Base-by-base conservation (phyloP, 768 basidiomycete genomes). In the Suillus alpinus region DNA sequence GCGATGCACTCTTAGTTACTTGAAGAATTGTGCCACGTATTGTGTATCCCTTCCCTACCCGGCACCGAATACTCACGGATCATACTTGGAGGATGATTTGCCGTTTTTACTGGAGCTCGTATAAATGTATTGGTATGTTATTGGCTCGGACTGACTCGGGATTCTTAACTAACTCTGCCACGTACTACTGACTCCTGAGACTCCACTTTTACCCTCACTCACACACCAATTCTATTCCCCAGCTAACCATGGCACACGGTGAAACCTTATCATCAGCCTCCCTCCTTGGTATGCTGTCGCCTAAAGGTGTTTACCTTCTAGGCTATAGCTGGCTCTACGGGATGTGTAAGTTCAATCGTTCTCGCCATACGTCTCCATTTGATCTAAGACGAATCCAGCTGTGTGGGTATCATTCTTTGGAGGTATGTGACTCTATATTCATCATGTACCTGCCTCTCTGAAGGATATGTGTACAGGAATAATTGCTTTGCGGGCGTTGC, bases 371-470 rank as follows among this genome's bases (percentile, higher is more conserved):
- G 18, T 50, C 9, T 46, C 20, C 8, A 4, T 9, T 16, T 31
- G 16, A 1, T 4, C 49, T 18, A 18, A 50, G 29, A 50, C 49
- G 29, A 18, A 50, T 26, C 29, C 58, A 76, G 77, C 75, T 13
- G 51, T 89, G 4, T 90, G 88, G 88, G 75, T 88, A 14, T 76
- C 84, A 12, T 90, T 89, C 76, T 85, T 89, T 68, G 86, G 82
- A 76, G 88, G 86, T 72, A 39, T 46, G 20, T 55, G 36, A 13
- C 40, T 29, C 4, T 18, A 18, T 29, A 49, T 26, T 47, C 14
- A 47, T 32, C 29, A 32, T 13, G 10, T 10, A 50, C 18, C 3
- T 32, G 10, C 18, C 10, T 32, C 16, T 50, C 31, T 50, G 31
- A 50, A 18, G 29, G 29, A 32, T 2, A 12, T 32, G 18, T 43